These are phyloP conservation scores for Aspergillus cavernicola DNA, from an alignment of 495 filamentous ascomycete species.

Conservation along the genomic window DNA sequence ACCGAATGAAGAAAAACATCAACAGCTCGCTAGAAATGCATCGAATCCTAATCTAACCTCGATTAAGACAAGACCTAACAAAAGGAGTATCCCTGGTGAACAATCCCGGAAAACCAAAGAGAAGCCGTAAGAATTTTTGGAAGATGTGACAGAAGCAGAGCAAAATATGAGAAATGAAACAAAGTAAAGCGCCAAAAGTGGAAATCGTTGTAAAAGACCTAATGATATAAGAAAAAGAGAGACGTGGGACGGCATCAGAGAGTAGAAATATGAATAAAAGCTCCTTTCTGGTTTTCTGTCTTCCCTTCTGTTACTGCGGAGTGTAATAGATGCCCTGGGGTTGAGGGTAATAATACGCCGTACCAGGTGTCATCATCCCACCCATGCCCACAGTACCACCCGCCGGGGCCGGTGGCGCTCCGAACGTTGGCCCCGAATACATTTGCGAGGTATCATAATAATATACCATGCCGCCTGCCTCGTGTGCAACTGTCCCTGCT, in stretches of 20 bases:
- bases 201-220: slow-evolving; percentile 9
- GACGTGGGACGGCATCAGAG: not conserved
- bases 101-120: slow-evolving; percentile 8
- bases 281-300: not conserved
- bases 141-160: slow-evolving; percentile 11
- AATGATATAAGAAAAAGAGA: not conserved
- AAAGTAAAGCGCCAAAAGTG: slow-evolving; percentile 8
- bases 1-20: slow-evolving; percentile 8
- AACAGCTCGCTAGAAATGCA: slow-evolving; percentile 37
- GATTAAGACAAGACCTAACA: slow-evolving; percentile 13
- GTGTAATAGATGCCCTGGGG: slow-evolving; percentile 60
- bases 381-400: slow-evolving; percentile 68
- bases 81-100: slow-evolving; percentile 8
- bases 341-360: slow-evolving; percentile 73
- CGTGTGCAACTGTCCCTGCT: slow-evolving; percentile 77
- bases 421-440: slow-evolving; percentile 44
- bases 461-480: slow-evolving; percentile 92
- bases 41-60: slow-evolving; percentile 29
- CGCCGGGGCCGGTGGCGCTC: slow-evolving; percentile 34
- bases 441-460: slow-evolving; percentile 81
- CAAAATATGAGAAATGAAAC: slow-evolving; percentile 12
- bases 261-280: slow-evolving; percentile 7
- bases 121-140: slow-evolving; percentile 12
- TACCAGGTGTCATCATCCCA: slow-evolving; percentile 73
- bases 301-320: slow-evolving; percentile 41